These are phyloP conservation scores for Solanum sparsipilum DNA, from an alignment of 257 asterid genomes.

Conservation along the genomic window DNA sequence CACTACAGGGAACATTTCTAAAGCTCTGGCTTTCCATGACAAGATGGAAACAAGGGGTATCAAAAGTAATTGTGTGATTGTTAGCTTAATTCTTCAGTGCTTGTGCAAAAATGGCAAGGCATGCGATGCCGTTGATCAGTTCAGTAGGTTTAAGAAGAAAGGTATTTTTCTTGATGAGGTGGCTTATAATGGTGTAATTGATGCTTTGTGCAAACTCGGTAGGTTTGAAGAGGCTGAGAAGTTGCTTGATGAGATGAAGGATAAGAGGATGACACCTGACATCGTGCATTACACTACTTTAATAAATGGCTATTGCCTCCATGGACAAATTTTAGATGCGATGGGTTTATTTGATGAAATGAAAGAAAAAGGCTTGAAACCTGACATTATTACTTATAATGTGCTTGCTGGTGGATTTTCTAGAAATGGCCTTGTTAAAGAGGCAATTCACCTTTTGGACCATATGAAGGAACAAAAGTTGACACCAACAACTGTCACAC, in stretches of 20 bases:
- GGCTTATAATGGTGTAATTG: slow-evolving; percentile 49
- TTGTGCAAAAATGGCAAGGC: slow-evolving; percentile 52
- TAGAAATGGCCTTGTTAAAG: slow-evolving; percentile 29
- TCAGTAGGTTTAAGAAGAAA: slow-evolving; percentile 25
- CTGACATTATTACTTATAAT: slow-evolving; percentile 50
- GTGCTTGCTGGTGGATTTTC: slow-evolving; percentile 64
- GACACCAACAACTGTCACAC: slow-evolving; percentile 41
- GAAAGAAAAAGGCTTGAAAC: slow-evolving; percentile 35
- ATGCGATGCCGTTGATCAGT: slow-evolving; percentile 35
- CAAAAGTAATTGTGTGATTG: slow-evolving; percentile 41
- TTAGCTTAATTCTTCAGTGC: slow-evolving; percentile 59
- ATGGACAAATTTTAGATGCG: slow-evolving; percentile 48
- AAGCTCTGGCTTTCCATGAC: slow-evolving; percentile 37
- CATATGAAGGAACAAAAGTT: slow-evolving; percentile 45
- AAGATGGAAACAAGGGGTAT: slow-evolving; percentile 57
- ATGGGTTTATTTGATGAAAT: slow-evolving; percentile 42
- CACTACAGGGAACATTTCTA: slow-evolving; percentile 36
- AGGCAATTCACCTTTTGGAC: slow-evolving; percentile 32
- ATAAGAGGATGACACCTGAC: slow-evolving; percentile 44
- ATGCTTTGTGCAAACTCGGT: slow-evolving; percentile 57
- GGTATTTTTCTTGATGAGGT: slow-evolving; percentile 58
- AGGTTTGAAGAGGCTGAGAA: slow-evolving; percentile 43
- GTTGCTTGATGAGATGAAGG: slow-evolving; percentile 65
- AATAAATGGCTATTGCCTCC: slow-evolving; percentile 47
- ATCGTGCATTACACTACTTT: slow-evolving; percentile 66